phyloP scores from a whole-genome alignment of 768 basidiomycete genomes.

The Tricholoma matsutake region DNA sequence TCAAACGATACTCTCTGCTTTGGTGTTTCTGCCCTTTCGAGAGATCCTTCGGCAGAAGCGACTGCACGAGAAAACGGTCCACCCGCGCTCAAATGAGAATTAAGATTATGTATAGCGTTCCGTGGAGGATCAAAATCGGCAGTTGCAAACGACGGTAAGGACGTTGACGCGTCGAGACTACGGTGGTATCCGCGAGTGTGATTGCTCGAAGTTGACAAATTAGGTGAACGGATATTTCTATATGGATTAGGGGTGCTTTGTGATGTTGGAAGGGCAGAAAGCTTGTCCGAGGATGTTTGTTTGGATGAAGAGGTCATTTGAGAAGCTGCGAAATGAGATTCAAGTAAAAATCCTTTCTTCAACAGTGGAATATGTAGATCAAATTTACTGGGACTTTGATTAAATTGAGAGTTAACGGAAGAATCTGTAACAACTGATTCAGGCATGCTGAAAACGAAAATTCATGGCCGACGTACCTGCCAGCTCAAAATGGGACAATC shows the following conservation, averaged over 20 bases:
- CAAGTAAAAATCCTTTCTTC: neutral
- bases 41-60: constrained; percentile 34
- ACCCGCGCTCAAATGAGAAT: constrained; percentile 3
- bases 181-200: constrained; percentile 32
- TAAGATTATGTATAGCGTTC: constrained; percentile 13
- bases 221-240: constrained; percentile 30
- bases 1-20: constrained; percentile 56
- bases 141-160: constrained; percentile 39
- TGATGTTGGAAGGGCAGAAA: constrained; percentile 37
- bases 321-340: constrained; percentile 15
- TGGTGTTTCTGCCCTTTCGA: constrained; percentile 39
- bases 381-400: neutral
- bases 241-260: constrained; percentile 31
- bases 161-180: constrained; percentile 40
- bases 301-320: constrained; percentile 43
- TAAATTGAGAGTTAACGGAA: neutral
- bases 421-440: neutral
- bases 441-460: neutral
- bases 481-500: neutral
- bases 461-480: neutral
- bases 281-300: constrained; percentile 44
- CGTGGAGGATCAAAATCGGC: constrained; percentile 24
- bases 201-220: constrained; percentile 24
- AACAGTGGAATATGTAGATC: neutral
- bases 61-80: constrained; percentile 19